These are phyloP conservation scores for Dryadomyces quercivorus DNA, from an alignment of 2,329 filamentous ascomycete species.

Conservation along the genomic window DNA sequence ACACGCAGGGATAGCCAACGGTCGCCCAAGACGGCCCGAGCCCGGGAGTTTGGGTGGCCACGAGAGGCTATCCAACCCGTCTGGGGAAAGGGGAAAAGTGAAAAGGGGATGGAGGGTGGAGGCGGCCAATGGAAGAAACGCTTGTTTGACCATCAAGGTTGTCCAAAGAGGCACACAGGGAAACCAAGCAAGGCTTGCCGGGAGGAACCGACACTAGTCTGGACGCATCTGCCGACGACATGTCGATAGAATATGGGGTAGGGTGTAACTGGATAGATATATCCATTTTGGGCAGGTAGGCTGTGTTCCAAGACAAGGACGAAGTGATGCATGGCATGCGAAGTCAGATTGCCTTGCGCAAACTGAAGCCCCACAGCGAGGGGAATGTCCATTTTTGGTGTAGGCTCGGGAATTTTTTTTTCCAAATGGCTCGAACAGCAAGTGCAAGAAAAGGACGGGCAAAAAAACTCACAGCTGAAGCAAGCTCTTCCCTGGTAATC, in stretches of 20 bases:
- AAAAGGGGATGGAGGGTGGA: neutral
- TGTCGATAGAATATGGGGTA: neutral
- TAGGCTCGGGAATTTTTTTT: slow-evolving; percentile 7
- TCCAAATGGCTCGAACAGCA: neutral
- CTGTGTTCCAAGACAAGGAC: neutral
- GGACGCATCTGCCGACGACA: neutral
- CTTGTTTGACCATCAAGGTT: slow-evolving; percentile 11
- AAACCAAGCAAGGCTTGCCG: neutral
- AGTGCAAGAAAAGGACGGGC: neutral
- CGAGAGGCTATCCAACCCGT: neutral
- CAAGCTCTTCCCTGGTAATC: slow-evolving; percentile 15
- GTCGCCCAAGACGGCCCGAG: neutral
- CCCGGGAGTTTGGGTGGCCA: neutral
- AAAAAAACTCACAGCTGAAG: slow-evolving; percentile 15
- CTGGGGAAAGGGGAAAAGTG: neutral
- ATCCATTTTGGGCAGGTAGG: neutral
- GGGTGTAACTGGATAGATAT: neutral
- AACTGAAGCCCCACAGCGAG: slow-evolving; percentile 3
- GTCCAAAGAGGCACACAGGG: neutral
- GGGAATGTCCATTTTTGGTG: slow-evolving; percentile 8
- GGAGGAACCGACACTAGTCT: slow-evolving; percentile 9
- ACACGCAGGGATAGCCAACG: neutral
- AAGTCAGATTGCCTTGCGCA: neutral
- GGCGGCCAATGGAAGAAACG: slow-evolving; percentile 5
- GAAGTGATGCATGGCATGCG: neutral